phyloP scores from a whole-genome alignment of 2,329 filamentous ascomycete species.

The Pezicula rhizophila region DNA sequence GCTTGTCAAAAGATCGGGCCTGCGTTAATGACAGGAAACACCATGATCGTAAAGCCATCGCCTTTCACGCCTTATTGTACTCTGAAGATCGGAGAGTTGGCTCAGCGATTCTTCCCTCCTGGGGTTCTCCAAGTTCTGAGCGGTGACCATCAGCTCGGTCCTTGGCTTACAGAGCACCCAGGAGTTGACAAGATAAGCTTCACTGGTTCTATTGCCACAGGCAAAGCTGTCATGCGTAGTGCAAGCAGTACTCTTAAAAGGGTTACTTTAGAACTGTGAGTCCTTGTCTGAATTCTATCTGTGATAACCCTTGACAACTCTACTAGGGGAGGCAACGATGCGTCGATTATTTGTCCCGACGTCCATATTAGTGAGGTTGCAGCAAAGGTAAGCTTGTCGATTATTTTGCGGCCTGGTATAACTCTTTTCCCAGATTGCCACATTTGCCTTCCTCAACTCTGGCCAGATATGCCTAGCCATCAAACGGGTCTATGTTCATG shows the following conservation, averaged over 20 bases:
- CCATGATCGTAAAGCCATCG: conserved; percentile 51
- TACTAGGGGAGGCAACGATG: conserved; percentile 52
- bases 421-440: conserved; percentile 39
- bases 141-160: conserved; percentile 41
- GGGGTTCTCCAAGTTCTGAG: conserved; percentile 42
- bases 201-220: conserved; percentile 46
- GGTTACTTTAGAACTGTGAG: conserved; percentile 45
- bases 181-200: conserved; percentile 51
- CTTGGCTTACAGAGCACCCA: conserved; percentile 43
- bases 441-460: conserved; percentile 43
- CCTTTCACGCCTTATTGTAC: conserved; percentile 47
- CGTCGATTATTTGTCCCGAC: conserved; percentile 45
- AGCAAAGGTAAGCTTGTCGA: no score
- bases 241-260: conserved; percentile 46
- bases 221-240: conserved; percentile 41
- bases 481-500: conserved; percentile 56
- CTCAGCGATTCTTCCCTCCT: conserved; percentile 40
- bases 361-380: conserved; percentile 42
- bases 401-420: no score
- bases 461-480: conserved; percentile 49
- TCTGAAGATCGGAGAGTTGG: conserved; percentile 46
- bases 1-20: conserved; percentile 43
- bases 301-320: no score
- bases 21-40: conserved; percentile 44
- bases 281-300: no score